Percentiles rank a stretch among this genome's conserved stretches.
These are phyloP conservation scores for Elsinoe australis DNA, from an alignment of 2,329 filamentous ascomycete species.

Conservation along the genomic window DNA sequence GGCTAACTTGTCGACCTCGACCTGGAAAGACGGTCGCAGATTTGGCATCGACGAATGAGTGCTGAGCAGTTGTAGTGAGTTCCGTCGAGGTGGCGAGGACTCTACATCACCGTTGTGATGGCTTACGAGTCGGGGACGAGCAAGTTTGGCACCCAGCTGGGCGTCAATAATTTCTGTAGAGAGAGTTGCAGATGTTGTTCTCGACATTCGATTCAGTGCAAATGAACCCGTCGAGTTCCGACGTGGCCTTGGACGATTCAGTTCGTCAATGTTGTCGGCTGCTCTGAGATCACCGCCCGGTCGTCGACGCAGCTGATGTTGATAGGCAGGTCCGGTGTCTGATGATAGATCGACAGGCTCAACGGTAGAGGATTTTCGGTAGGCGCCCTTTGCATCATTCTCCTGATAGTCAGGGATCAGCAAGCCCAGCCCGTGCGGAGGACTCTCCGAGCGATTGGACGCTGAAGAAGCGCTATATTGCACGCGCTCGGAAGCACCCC, in stretches of 20 bases:
- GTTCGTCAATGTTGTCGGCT: slow-evolving; percentile 40
- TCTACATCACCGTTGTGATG: slow-evolving; percentile 10
- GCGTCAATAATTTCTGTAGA: slow-evolving; percentile 15
- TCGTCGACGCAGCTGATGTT: slow-evolving; percentile 38
- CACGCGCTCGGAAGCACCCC: neutral
- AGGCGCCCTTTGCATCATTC: neutral
- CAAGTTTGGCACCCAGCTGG: slow-evolving; percentile 9
- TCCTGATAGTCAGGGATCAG: neutral
- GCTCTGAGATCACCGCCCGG: slow-evolving; percentile 44
- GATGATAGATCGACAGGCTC: neutral
- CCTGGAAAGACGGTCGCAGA: slow-evolving; percentile 68
- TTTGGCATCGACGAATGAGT: slow-evolving; percentile 51
- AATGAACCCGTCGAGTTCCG: slow-evolving; percentile 42
- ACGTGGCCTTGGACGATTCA: slow-evolving; percentile 33
- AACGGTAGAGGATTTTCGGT: slow-evolving; percentile 11
- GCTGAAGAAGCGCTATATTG: slow-evolving; percentile 9
- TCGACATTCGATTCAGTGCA: slow-evolving; percentile 15
- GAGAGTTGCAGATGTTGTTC: slow-evolving; percentile 11
- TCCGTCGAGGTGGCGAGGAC: neutral
- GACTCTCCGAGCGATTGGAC: slow-evolving; percentile 6
- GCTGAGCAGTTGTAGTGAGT: slow-evolving; percentile 31
- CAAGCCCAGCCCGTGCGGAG: slow-evolving; percentile 11
- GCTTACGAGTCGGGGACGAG: slow-evolving; percentile 13
- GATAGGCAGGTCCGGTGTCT: slow-evolving; percentile 20
- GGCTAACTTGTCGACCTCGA: slow-evolving; percentile 76